Evolutionary conservation across 2,329 filamentous ascomycete species (phyloP).

Genomic region (Lecanoromycetidae sp.): DNA sequence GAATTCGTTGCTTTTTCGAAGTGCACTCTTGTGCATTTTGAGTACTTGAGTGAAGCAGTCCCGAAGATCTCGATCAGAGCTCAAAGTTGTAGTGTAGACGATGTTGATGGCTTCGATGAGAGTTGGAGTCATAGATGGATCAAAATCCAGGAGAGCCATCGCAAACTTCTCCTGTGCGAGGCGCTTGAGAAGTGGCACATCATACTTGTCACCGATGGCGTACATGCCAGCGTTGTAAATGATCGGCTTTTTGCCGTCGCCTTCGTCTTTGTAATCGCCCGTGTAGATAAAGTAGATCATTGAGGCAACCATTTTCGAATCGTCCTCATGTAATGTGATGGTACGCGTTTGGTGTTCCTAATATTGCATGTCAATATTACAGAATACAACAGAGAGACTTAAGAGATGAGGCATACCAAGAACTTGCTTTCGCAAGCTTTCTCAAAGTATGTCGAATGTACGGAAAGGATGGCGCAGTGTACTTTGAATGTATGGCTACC

Average conservation of each 20-base stretch:
- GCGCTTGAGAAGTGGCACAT: neutral
- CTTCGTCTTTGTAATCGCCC: neutral
- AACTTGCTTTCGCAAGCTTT: neutral
- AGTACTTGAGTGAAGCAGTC: neutral
- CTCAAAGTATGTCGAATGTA: neutral
- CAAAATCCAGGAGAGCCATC: neutral
- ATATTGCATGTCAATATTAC: neutral
- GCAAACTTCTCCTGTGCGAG: slow-evolving; percentile 6
- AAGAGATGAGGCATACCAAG: neutral
- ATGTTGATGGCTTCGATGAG: neutral
- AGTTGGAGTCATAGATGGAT: neutral
- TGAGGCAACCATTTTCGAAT: neutral
- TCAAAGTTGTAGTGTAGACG: slow-evolving; percentile 2
- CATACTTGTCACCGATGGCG: slow-evolving; percentile 1
- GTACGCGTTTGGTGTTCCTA: neutral
- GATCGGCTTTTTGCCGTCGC: neutral
- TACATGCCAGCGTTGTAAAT: neutral
- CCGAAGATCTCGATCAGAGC: slow-evolving; percentile 5
- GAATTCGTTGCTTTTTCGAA: neutral
- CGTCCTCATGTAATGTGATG: neutral
- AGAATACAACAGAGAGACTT: neutral
- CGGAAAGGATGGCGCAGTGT: neutral
- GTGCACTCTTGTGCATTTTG: neutral
- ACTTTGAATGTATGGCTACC: neutral
- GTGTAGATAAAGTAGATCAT: neutral